Base-by-base conservation (phyloP, 768 basidiomycete species). In the Auricularia cornea region DNA sequence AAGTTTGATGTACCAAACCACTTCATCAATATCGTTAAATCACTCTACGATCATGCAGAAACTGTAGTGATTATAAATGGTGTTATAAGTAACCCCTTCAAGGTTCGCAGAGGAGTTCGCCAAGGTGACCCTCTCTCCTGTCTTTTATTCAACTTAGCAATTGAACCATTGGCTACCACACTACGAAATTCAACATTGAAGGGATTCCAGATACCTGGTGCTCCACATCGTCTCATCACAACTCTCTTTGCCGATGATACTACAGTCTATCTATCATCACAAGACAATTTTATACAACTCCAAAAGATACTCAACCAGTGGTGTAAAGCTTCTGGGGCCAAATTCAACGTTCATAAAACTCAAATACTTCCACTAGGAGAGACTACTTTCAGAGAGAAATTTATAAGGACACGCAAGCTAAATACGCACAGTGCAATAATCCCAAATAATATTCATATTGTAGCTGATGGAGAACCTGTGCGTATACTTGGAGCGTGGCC, bases 311-410 rank as follows among this genome's bases (percentile, higher is more conserved):
- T 81, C 0, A 29, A 71, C 0, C 44, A 51, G 0, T 83, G 81
- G 81, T 82, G 78, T 62, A 29, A 20, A 0, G 77, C 73, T 3
- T 76, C 76, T 8, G 67, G 72, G 0, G 80, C 79, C 0, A 77
- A 75, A 38, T 82, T 81, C 65, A 82, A 81, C 60, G 62, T 68
- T 0, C 52, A 61, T 0, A 83, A 83, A 65, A 81, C 79, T 0
- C 72, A 75, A 33, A 65, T 79, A 0, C 69, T 80, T 1, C 78
- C 76, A 0, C 67, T 79, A 0, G 44, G 44, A 10, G 18, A 11
- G 10, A 1, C 23, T 14, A 23, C 44, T 18, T 48, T 20, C 18
- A 11, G 44, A 11, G 12, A 48, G 20, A 11, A 48, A 23, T 48
- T 48, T 48, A 48, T 48, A 48, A 18, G 18, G 11, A 48, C 44